Conservation (phyloP, 2,329 filamentous ascomycete genomes). For the Huntiella abstrusa region DNA sequence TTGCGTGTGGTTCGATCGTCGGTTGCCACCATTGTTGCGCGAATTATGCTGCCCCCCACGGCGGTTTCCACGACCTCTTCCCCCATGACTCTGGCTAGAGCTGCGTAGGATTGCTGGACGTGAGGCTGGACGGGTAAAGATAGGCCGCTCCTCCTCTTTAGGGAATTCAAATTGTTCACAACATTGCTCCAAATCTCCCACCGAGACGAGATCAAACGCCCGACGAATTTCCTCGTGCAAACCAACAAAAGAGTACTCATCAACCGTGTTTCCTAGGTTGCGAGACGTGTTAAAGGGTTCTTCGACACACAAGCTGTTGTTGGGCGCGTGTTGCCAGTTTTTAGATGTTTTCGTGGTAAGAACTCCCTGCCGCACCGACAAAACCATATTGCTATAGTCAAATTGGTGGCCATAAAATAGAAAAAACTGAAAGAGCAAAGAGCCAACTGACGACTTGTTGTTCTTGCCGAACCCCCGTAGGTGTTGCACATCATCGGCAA, state of each 20-base stretch:
- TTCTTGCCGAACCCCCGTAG: constrained; percentile 54
- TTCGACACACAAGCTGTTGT: constrained; percentile 82
- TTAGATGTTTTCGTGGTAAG: constrained; percentile 69
- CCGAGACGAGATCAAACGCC: constrained; percentile 66
- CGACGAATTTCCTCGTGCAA: constrained; percentile 77
- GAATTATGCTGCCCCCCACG: constrained; percentile 29
- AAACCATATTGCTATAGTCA: constrained; percentile 64
- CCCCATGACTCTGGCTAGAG: constrained; percentile 38
- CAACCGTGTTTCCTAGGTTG: constrained; percentile 89
- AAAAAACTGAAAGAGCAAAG: constrained; percentile 90
- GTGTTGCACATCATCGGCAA: constrained; percentile 69
- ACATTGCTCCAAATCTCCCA: constrained; percentile 61
- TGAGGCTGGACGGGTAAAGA: constrained; percentile 37
- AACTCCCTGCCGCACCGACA: constrained; percentile 71
- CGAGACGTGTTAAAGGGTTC: constrained; percentile 83
- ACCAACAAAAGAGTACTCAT: constrained; percentile 83
- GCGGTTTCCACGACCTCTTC: constrained; percentile 19
- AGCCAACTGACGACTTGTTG: constrained; percentile 67
- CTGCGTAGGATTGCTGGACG: constrained; percentile 39
- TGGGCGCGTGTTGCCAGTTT: constrained; percentile 62
- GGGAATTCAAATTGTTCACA: constrained; percentile 82
- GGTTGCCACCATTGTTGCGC: constrained; percentile 25
- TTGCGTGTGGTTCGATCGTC: constrained; percentile 33
- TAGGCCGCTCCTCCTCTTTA: constrained; percentile 49
- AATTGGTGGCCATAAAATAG: constrained; percentile 87